These are phyloP conservation scores for Penicillium brasilianum DNA, from an alignment of 2,329 filamentous ascomycete genomes.

Conservation along the genomic window DNA sequence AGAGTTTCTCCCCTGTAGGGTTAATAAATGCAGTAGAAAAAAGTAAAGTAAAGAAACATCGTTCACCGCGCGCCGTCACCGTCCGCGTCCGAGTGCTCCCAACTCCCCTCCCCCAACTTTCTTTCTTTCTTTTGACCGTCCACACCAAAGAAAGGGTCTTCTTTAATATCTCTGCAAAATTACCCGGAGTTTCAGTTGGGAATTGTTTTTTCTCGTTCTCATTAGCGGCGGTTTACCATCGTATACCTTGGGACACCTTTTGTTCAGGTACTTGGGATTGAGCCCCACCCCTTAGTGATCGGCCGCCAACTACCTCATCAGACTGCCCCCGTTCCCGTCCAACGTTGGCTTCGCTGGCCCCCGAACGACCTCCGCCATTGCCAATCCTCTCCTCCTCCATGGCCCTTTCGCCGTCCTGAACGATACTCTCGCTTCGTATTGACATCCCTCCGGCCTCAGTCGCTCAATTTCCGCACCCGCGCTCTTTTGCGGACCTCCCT, in stretches of 20 bases:
- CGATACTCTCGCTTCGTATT: neutral
- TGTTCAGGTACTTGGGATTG: constrained; percentile 4
- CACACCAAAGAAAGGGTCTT: neutral
- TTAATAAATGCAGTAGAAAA: neutral
- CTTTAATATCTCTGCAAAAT: neutral
- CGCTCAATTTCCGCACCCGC: neutral
- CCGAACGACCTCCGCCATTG: constrained; percentile 13
- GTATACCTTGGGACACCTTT: neutral
- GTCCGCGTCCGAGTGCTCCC: constrained; percentile 10
- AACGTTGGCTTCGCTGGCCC: constrained; percentile 12
- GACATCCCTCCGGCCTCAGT: constrained; percentile 1
- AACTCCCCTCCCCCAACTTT: constrained; percentile 15
- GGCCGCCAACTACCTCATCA: constrained; percentile 33
- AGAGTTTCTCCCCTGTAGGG: constrained; percentile 4
- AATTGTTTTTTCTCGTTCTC: neutral
- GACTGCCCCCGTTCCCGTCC: constrained; percentile 31
- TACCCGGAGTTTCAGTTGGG: too few relatives aligned
- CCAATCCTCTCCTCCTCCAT: constrained; percentile 19
- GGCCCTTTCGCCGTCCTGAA: constrained; percentile 16
- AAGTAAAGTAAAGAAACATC: constrained; percentile 3
- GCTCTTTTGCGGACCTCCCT: constrained; percentile 13
- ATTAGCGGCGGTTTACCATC: neutral
- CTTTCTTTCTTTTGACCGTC: constrained; percentile 7
- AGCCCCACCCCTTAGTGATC: constrained; percentile 34
- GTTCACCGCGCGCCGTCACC: constrained; percentile 7